Conservation (phyloP, 345 rosid species). For the Lumnitzera racemosa region DNA sequence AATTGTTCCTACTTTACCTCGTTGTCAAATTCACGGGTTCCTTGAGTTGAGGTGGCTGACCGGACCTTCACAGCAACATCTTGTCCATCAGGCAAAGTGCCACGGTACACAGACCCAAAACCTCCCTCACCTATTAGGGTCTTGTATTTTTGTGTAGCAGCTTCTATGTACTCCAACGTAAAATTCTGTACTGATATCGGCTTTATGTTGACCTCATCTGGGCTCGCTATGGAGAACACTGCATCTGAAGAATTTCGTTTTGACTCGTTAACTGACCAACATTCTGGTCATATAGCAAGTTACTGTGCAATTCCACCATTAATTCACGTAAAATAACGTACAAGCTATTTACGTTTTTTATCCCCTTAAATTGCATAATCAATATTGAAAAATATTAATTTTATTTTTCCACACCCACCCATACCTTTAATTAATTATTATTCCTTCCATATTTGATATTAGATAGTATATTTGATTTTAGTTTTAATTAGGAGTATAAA, state of each 20-base stretch:
- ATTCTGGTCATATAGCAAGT: neutral
- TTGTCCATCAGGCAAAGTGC: constrained; percentile 40
- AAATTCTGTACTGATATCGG: constrained; percentile 35
- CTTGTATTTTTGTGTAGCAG: constrained; percentile 37
- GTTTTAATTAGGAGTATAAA: too few relatives aligned
- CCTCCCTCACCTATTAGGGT: constrained; percentile 48
- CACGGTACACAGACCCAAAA: constrained; percentile 45
- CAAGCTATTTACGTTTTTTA: neutral
- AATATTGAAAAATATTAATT: too few relatives aligned
- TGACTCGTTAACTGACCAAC: constrained; percentile 7
- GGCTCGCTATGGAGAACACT: constrained; percentile 36
- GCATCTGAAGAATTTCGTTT: constrained; percentile 29
- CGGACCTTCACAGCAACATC: constrained; percentile 55
- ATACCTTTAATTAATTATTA: too few relatives aligned
- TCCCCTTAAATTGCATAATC: too few relatives aligned
- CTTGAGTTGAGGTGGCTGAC: constrained; percentile 50
- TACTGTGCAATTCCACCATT: neutral
- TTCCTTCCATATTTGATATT: too few relatives aligned
- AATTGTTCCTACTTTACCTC: constrained; percentile 26
- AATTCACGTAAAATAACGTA: too few relatives aligned
- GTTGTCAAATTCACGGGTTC: constrained; percentile 46
- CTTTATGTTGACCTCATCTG: constrained; percentile 26
- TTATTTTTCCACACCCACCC: too few relatives aligned
- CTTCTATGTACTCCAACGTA: constrained; percentile 37
- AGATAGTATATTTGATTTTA: too few relatives aligned